phyloP scores from a whole-genome alignment of 139 green algal species.

The Spirogloea muscicola region DNA sequence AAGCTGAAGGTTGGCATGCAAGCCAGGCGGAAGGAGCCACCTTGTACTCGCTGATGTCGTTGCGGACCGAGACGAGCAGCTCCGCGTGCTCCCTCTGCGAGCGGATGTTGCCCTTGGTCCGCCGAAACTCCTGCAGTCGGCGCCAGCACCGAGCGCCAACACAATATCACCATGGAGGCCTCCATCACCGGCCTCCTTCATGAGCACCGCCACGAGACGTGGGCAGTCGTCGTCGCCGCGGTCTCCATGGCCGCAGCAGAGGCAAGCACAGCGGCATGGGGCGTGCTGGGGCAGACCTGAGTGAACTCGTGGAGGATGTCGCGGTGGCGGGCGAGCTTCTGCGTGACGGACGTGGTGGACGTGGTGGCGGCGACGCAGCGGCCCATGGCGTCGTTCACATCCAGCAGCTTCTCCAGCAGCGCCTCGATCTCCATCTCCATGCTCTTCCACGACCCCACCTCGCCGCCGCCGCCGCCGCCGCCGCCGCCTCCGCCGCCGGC shows the following conservation, averaged over 20 bases:
- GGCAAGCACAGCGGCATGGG: no score
- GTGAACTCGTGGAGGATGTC: constrained; percentile 89
- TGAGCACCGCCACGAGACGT: no score
- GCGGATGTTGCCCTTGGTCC: constrained; percentile 20
- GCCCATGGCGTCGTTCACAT: constrained; percentile 77
- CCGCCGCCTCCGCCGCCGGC: no score
- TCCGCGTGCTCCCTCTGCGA: constrained; percentile 30
- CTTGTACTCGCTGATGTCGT: constrained; percentile 45
- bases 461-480: no score
- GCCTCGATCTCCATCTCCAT: constrained; percentile 67
- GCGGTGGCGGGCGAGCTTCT: constrained; percentile 84
- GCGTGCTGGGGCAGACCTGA: no score
- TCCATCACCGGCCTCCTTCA: no score
- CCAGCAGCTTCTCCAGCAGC: constrained; percentile 68
- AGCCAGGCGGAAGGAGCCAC: no score
- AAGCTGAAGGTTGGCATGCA: no score
- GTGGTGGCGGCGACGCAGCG: constrained; percentile 53
- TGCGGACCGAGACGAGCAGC: constrained; percentile 28
- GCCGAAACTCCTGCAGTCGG: constrained; percentile 31
- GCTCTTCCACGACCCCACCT: constrained; percentile 28
- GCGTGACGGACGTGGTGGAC: constrained; percentile 62
- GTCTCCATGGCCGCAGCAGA: no score
- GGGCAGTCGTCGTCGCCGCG: no score
- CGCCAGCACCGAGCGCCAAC: no score
- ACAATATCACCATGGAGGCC: no score